These are phyloP conservation scores for Schrenkiella parvula DNA, from an alignment of 345 rosid species.

Conservation along the genomic window DNA sequence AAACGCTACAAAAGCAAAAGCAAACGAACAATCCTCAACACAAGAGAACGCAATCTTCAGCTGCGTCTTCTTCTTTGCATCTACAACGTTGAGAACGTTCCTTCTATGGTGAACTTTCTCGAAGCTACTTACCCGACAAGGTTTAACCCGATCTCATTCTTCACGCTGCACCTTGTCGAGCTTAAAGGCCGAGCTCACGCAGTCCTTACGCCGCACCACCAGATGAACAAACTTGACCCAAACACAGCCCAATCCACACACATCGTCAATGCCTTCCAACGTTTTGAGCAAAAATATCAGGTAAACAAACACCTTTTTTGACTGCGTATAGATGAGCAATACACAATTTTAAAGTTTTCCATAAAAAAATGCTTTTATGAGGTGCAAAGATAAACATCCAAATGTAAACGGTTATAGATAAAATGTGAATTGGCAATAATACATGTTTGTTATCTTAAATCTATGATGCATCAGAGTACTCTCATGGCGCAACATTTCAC, in stretches of 20 bases:
- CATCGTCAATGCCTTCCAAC: conserved; percentile 40
- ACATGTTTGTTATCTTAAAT: neutral
- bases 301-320: neutral
- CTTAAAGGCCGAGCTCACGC: conserved; percentile 37
- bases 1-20: conserved; percentile 46
- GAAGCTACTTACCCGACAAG: conserved; percentile 33
- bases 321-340: neutral
- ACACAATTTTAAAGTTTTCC: neutral
- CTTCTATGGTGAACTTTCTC: conserved; percentile 28
- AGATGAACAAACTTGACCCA: conserved; percentile 34
- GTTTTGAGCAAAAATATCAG: conserved; percentile 35
- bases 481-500: conserved; percentile 41
- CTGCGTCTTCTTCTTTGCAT: conserved; percentile 49
- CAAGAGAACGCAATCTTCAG: conserved; percentile 31
- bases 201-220: conserved; percentile 31
- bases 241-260: conserved; percentile 28
- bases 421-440: neutral
- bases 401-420: neutral
- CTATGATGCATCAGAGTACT: neutral
- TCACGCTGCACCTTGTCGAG: conserved; percentile 28
- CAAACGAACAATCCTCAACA: conserved; percentile 48
- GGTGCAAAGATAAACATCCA: neutral
- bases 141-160: conserved; percentile 28
- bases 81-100: conserved; percentile 34
- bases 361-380: neutral